Evolutionary conservation across 352 stramenopile genomes (phyloP), one percentile per base, ranked within the genome.

Genomic region (Globisporangium middletonii): DNA sequence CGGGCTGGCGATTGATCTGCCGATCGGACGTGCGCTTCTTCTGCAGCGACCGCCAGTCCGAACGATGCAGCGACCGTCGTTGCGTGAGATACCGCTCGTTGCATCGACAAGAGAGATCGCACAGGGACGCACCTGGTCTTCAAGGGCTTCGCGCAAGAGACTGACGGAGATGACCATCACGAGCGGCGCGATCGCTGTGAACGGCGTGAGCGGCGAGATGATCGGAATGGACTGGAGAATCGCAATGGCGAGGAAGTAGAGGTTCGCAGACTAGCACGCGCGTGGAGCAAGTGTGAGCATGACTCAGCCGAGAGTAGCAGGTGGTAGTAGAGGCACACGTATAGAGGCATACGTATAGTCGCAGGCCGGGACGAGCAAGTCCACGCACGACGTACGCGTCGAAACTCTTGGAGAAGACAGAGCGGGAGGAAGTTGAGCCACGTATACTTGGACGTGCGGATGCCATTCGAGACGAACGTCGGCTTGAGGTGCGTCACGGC

Each of bases 361-460:
- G 1, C 16, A 26, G 15, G 13, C 35, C n/a, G 13, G 7, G 6
- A 38, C 26, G 4, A 33, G 15, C 37, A 57, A 6, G 15, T 35
- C 4, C 41, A 49, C 11, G n/a, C 2, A n/a, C 2, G 1, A 47
- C 64, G 37, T 64, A 88, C 77, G 67, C 78, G 68, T 51, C 73
- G 78, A 94, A 99, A 72, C 73, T 98, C 60, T 81, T 89, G 78
- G 9, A 88, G 37, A 16, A 91, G 57, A 58, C 76, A 88, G 8
- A 88, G 70, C 30, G 78, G 80, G 26, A 91, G 50, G 30, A 91
- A 88, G 63, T 86, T 91, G 53, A 83, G 27, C 49, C 71, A 68
- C 33, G 77, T 86, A 74, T 99, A 99, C 76, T 97, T 98, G 67
- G 76, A 86, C 28, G 92, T 97, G 30, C 72, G 68, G 23, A 98